Evolutionary conservation across 2,329 filamentous ascomycete species (phyloP).

Genomic region (Colletotrichum sp.): DNA sequence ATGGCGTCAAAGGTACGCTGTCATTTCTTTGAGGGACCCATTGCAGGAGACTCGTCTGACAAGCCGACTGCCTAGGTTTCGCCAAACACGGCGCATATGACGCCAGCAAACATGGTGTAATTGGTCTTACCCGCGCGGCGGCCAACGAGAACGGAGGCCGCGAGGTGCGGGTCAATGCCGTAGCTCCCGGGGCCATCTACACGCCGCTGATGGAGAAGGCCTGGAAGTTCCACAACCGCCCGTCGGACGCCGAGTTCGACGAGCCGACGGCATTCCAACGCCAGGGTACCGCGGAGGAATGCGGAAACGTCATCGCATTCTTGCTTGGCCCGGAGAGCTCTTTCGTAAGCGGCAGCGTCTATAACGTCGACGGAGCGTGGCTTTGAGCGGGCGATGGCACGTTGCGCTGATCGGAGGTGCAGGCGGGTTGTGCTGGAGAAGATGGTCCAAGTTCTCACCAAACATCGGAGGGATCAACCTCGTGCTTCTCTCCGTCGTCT

Average conservation of each 20-base stretch:
- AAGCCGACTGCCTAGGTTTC: conserved; percentile 25
- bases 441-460: conserved; percentile 57
- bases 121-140: conserved; percentile 39
- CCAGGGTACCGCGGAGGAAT: conserved; percentile 52
- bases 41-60: not conserved
- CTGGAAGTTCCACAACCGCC: conserved; percentile 36
- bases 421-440: not conserved
- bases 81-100: conserved; percentile 40
- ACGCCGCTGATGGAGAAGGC: conserved; percentile 52
- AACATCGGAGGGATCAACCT: conserved; percentile 84
- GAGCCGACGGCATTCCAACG: conserved; percentile 46
- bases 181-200: conserved; percentile 51
- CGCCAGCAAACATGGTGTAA: conserved; percentile 42
- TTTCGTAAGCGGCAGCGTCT: conserved; percentile 51
- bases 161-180: conserved; percentile 50
- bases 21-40: not conserved
- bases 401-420: not conserved
- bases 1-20: conserved; percentile 43
- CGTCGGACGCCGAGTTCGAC: conserved; percentile 44
- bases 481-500: conserved; percentile 78
- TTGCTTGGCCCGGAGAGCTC: conserved; percentile 50
- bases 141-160: conserved; percentile 45
- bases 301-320: conserved; percentile 50
- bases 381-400: conserved; percentile 25
- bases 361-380: conserved; percentile 52